These are phyloP conservation scores for Fusarium proliferatum DNA, from an alignment of 2,329 filamentous ascomycete species.

Conservation along the genomic window DNA sequence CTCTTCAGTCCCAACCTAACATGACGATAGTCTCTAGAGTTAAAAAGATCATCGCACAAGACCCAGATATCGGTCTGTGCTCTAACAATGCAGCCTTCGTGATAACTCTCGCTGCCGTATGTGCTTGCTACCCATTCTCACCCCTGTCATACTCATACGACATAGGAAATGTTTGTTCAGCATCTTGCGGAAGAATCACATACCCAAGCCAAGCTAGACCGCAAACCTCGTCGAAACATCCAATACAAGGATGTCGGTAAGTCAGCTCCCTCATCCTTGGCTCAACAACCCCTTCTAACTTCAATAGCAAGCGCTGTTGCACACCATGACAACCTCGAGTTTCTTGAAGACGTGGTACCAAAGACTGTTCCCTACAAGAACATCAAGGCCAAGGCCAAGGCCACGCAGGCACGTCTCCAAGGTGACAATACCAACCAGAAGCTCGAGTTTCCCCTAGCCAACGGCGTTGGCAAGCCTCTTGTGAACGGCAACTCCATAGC, in stretches of 20 bases:
- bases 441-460: constrained; percentile 35
- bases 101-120: constrained; percentile 87
- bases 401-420: constrained; percentile 58
- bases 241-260: constrained; percentile 94
- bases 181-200: constrained; percentile 87
- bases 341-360: constrained; percentile 90
- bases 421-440: constrained; percentile 53
- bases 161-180: constrained; percentile 92
- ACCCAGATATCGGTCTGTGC: constrained; percentile 86
- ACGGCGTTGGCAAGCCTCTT: constrained; percentile 45
- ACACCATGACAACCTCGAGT: constrained; percentile 93
- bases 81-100: constrained; percentile 95
- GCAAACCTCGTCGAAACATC: constrained; percentile 91
- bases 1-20: constrained; percentile 10
- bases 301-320: constrained; percentile 81
- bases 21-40: constrained; percentile 80
- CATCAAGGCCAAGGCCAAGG: constrained; percentile 72
- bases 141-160: constrained; percentile 1
- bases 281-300: constrained; percentile 4
- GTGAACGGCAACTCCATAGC: constrained; percentile 46
- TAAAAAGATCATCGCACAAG: constrained; percentile 92
- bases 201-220: constrained; percentile 88
- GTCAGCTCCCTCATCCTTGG: constrained; percentile 35
- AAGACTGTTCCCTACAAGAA: constrained; percentile 85
- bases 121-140: constrained; percentile 38